Base-by-base conservation (phyloP, 345 rosid species). In the Erodium maritimum region DNA sequence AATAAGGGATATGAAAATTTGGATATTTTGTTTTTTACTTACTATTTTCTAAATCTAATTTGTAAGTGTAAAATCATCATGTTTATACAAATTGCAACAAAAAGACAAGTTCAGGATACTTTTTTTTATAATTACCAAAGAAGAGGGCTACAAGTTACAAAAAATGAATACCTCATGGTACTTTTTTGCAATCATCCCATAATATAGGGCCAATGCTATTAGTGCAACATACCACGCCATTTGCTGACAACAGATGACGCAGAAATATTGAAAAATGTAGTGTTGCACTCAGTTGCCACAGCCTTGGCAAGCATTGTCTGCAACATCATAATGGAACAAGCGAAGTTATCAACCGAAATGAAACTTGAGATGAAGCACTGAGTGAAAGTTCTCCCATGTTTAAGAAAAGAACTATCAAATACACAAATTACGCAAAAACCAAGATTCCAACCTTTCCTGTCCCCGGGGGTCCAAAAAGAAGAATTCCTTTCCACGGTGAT, bases 301-400 rank as follows among this genome's bases (percentile, higher is more conserved):
- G 98, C 98, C 78, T 88, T 86, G n/a, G 98, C 98, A 66, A 91
- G 95, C 98, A 91, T 86, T 54, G 99, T 93, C 99, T 93, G 83
- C 23, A 73, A 65, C 55, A 69, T 61, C 61, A 58, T 46, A 62
- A 57, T 45, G 18, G 33, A 61, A 56, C 21, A 63, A 48, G 13
- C 18, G 60, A 21, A 19, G 50, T 25, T 7, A 46, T 24, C 11
- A 25, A 54, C 17, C 17, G 63, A 21, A 52, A 34, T 16, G 17
- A 1, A 60, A 17, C 55, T 48, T 20, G 14, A 23, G 17, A 45
- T 29, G 46, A 55, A 62, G 54, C 18, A 23, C 21, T 21, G 50
- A 6, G 9, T 51, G 42, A 60, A 42, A 61, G 25, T 53, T 56
- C 18, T 23, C 9, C 57, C 29, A 55, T 2, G 52, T 33, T 50